Percentiles rank a stretch among this genome's conserved stretches.
These are phyloP conservation scores for Allodekkera sacchari DNA, from an alignment of 805 yeast genomes.

Conservation along the genomic window DNA sequence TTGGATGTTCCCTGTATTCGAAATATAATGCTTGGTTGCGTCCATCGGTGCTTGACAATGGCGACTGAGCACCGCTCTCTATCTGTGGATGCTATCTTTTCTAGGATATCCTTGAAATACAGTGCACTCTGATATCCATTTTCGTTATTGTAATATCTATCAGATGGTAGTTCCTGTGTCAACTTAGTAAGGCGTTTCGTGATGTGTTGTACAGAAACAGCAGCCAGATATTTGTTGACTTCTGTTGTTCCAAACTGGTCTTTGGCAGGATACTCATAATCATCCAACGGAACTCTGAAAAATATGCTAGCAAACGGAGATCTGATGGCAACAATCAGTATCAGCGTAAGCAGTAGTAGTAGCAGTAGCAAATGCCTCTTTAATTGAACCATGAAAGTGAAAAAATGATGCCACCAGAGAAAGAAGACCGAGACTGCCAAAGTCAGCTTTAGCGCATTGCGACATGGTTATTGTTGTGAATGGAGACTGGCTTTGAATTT, in stretches of 20 bases:
- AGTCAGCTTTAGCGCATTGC: too few species aligned
- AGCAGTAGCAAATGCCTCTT: too few species aligned
- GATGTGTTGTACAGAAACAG: slow-evolving; percentile 1
- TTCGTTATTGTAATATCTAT: slow-evolving; percentile 68
- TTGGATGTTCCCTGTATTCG: slow-evolving; percentile 34
- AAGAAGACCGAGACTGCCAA: too few species aligned
- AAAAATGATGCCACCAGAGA: too few species aligned
- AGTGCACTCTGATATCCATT: slow-evolving; percentile 63
- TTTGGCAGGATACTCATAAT: slow-evolving; percentile 50
- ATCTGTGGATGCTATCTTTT: slow-evolving; percentile 16
- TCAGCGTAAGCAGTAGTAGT: too few species aligned
- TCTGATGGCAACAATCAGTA: too few species aligned
- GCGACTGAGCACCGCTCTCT: slow-evolving; percentile 27
- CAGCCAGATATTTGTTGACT: slow-evolving; percentile 11
- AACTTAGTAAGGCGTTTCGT: slow-evolving; percentile 4
- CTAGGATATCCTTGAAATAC: slow-evolving; percentile 53
- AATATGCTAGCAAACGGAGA: too few species aligned
- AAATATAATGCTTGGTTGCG: slow-evolving; percentile 69
- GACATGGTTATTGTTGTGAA: too few species aligned
- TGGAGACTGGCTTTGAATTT: too few species aligned
- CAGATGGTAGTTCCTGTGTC: slow-evolving; percentile 25
- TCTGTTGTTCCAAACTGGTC: too few species aligned
- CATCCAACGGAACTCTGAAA: too few species aligned
- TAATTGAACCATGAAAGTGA: too few species aligned
- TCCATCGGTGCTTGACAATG: slow-evolving; percentile 65